phyloP scores from a whole-genome alignment of 202 grass and related monocot species.

The Saccharum hybrid region DNA sequence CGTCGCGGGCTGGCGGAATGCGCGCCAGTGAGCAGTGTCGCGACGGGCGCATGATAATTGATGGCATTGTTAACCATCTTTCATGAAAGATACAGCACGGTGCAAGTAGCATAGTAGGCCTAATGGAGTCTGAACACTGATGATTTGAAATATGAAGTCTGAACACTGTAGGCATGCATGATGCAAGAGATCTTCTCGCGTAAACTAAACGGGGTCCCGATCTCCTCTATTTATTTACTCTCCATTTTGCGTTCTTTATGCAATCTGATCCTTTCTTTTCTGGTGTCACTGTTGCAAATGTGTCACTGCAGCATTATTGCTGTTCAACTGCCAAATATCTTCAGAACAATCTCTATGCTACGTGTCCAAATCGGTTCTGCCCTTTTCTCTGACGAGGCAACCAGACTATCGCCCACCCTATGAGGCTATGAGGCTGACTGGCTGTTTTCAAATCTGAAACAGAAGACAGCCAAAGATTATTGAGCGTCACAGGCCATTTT shows the following conservation, averaged over 20 bases:
- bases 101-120: not conserved
- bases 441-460: not conserved
- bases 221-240: not conserved
- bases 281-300: not conserved
- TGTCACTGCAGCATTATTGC: not conserved
- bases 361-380: not conserved
- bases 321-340: not conserved
- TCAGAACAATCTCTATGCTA: not conserved
- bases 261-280: not conserved
- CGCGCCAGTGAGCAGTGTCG: not conserved
- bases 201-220: not conserved
- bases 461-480: too few relatives aligned
- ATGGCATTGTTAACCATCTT: not conserved
- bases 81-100: slow-evolving; percentile 20
- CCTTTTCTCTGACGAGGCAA: not conserved
- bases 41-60: not conserved
- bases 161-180: not conserved
- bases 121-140: not conserved
- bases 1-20: not conserved
- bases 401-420: not conserved
- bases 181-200: not conserved
- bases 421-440: not conserved
- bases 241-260: not conserved
- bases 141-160: not conserved
- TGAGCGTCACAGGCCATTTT: too few relatives aligned